Evolutionary conservation across 495 filamentous ascomycete genomes (phyloP), one percentile per base, ranked within the genome.

Genomic region (Evansstolkia leycettana): DNA sequence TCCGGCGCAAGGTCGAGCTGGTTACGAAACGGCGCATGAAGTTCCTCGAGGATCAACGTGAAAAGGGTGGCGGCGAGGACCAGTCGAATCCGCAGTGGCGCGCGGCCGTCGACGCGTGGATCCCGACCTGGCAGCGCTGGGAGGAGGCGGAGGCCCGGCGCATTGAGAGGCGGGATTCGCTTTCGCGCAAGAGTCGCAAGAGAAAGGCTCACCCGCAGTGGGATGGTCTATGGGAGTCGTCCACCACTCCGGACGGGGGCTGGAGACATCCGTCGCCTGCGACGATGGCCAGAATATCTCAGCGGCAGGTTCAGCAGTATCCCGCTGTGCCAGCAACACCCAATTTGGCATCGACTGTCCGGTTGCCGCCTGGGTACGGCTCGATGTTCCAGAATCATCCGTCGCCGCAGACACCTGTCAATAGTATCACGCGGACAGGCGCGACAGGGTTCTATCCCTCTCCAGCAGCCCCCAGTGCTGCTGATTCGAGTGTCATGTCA

Each of bases 21-120:
- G 56, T 64, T 5, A 65, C 63, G 19, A 67, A 62, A 28, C 59
- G 62, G 45, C 50, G 63, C 7, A 56, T 62, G 40, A 59, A 65
- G 39, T 58, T 53, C 30, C 47, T 65, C 0, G 54, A 63, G 2
- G 61, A 64, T 14, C 55, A 56, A 38, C 47, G 48, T 32, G 49
- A 57, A 5, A 51, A 45, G 26, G 43, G 9, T 35, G 19, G 20
- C 37, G 5, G 28, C 33, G 46, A 57, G 16, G 59, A 62, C 28
- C 24, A 51, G 9, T 58, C 61, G 36, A 64, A 64, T 40, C 59
- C 52, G 17, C 51, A 56, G 15, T 64, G 61, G 61, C 50, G 58
- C 26, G 53, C 45, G 14, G 59, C 52, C 2, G 45, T 67, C 5
- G 63, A 67, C 43, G 37, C 51, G 5, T 67, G 61, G 61, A 55